These are phyloP conservation scores for Saccharomyces hybrid DNA, from an alignment of 1,139 yeast genomes.

Conservation along the genomic window DNA sequence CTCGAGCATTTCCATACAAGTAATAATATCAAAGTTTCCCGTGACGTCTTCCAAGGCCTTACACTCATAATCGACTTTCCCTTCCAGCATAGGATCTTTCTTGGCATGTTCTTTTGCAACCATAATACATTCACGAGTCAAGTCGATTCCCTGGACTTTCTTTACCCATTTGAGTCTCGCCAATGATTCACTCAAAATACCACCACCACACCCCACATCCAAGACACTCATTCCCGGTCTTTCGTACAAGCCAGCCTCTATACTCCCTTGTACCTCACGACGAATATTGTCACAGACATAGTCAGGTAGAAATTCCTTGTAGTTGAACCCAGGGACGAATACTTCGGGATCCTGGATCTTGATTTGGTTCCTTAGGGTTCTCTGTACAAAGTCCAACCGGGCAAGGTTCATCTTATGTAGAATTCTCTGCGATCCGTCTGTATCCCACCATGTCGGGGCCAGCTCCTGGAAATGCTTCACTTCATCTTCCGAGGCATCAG, in stretches of 20 bases:
- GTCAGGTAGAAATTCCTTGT: constrained; percentile 52
- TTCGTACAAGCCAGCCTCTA: constrained; percentile 37
- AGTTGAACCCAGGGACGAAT: constrained; percentile 72
- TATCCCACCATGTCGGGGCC: constrained; percentile 96
- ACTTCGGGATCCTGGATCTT: constrained; percentile 38
- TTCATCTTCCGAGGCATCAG: constrained; percentile 41
- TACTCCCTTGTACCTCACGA: constrained; percentile 39
- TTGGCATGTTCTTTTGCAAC: constrained; percentile 67
- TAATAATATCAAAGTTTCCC: constrained; percentile 61
- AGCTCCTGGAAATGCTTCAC: constrained; percentile 75
- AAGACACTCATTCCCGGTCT: constrained; percentile 43
- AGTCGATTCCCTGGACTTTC: constrained; percentile 72
- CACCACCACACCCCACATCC: constrained; percentile 98
- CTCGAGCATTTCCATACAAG: constrained; percentile 91
- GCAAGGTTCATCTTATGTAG: constrained; percentile 89
- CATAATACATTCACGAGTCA: constrained; percentile 70
- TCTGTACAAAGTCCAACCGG: constrained; percentile 76
- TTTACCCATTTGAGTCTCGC: constrained; percentile 64
- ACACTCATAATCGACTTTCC: constrained; percentile 51
- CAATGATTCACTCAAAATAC: constrained; percentile 77
- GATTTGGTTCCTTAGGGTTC: constrained; percentile 45
- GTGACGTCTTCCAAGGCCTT: constrained; percentile 52
- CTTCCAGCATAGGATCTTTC: constrained; percentile 53
- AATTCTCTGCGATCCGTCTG: constrained; percentile 84
- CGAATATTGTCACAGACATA: constrained; percentile 42